phyloP scores from a whole-genome alignment of 495 filamentous ascomycete genomes.

The Neurospora intermedia region DNA sequence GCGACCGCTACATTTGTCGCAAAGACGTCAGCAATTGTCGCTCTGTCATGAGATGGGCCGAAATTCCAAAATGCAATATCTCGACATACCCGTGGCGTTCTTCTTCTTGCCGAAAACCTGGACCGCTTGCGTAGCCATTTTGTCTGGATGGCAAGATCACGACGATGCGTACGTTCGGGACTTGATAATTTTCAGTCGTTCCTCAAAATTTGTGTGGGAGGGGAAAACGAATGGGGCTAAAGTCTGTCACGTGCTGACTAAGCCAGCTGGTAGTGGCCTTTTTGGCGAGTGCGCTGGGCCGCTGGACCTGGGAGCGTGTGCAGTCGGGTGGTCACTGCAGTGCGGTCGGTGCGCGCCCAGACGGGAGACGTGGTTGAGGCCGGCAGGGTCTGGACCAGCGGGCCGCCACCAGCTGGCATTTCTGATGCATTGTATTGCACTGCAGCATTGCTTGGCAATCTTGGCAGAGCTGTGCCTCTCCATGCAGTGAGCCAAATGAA shows the following conservation, averaged over 20 bases:
- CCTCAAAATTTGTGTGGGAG: conserved; percentile 27
- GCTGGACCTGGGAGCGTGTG: background rate
- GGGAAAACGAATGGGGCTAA: conserved; percentile 28
- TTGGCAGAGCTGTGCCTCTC: background rate
- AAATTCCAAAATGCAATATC: conserved; percentile 4
- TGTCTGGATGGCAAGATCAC: conserved; percentile 23
- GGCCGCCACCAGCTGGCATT: background rate
- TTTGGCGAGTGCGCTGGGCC: background rate
- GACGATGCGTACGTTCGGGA: conserved; percentile 22
- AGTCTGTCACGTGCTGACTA: conserved; percentile 18
- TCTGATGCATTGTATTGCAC: background rate
- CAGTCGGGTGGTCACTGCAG: background rate
- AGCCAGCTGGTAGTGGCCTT: background rate
- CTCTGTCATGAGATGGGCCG: background rate
- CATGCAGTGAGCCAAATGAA: too few relatives aligned
- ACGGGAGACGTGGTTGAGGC: background rate
- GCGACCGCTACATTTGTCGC: conserved; percentile 22
- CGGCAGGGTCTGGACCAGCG: background rate
- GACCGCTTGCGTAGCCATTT: conserved; percentile 28
- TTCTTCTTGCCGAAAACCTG: conserved; percentile 34
- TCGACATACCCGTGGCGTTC: conserved; percentile 27
- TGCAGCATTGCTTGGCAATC: background rate
- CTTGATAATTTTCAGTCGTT: conserved; percentile 2
- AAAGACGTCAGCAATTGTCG: conserved; percentile 2
- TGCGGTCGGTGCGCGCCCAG: background rate